Evolutionary conservation across 108 stramenopile species (phyloP), one percentile per base, ranked within the genome.

Genomic region (Bacterosira constricta): DNA sequence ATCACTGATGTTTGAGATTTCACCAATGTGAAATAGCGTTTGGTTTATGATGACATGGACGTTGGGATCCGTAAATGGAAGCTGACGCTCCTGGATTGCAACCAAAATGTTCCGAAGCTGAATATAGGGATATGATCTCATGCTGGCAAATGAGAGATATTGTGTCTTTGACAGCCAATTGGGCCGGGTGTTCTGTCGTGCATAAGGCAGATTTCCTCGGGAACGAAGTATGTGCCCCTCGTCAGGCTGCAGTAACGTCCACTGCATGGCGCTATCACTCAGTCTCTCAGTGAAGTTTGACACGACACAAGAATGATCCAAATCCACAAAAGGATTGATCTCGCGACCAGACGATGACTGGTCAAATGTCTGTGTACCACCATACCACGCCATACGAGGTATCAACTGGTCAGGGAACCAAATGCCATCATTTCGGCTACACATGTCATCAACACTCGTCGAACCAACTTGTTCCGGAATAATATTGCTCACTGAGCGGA

Each of bases 11-110:
- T 47, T 25, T 36, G 29, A 54, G 2, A 86, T 37, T 38, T 80
- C 65, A 37, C 86, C 86, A 39, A 86, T 31, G 13, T 86, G 86
- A 68, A 77, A 83, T 11, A 84, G 56, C 5, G 83, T 30, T 49
- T 86, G 86, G 11, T 13, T 47, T 13, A 84, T 39, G 1, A 86
- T 56, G 11, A 42, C 56, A 29, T 71, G 76, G 11, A 86, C 80
- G 35, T 12, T n/a, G 0, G 34, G 25, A 10, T 81, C 29, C 11
- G 41, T 41, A 18, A 81, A 50, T 12, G 73, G 79, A 29, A 79
- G 58, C 35, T 47, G 20, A 15, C 44, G 53, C 0, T 82, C 50
- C 1, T 54, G 37, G 3, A 86, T 55, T 1, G 69, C 64, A 39
- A 67, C 17, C 8, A 63, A 34, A 26, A 84, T 50, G 30, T 86